These are phyloP conservation scores for Populus hybrid DNA, from an alignment of 441 rosid genomes.

Conservation along the genomic window DNA sequence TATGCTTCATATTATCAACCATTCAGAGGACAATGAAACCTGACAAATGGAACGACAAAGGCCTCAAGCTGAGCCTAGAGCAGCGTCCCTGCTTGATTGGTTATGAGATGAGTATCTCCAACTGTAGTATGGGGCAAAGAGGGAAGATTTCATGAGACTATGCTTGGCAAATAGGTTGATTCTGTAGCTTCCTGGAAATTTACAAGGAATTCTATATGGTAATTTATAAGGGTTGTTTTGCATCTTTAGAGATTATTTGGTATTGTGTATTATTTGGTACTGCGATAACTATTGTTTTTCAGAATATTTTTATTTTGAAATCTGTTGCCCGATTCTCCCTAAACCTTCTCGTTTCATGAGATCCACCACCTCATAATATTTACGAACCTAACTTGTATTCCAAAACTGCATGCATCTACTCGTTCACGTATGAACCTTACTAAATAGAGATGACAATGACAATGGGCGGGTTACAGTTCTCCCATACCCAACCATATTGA, in stretches of 20 bases:
- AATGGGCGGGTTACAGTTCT: background rate
- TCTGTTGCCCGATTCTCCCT: background rate
- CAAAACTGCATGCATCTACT: background rate
- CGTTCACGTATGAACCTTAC: background rate
- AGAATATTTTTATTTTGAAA: no score
- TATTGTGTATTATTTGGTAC: no score
- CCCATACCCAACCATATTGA: background rate
- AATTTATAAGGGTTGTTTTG: background rate
- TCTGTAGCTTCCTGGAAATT: background rate
- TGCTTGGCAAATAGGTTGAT: background rate
- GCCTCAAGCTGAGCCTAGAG: background rate
- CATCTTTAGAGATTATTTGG: background rate
- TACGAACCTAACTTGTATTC: background rate
- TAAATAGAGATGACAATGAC: background rate
- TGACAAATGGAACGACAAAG: background rate
- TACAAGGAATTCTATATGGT: background rate
- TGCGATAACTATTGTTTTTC: no score
- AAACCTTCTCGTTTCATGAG: background rate
- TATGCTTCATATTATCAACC: background rate
- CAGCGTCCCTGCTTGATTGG: background rate
- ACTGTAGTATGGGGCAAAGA: background rate
- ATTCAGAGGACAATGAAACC: background rate
- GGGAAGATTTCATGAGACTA: background rate
- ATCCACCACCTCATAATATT: background rate
- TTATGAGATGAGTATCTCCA: background rate